These are phyloP conservation scores for Pleurotus djamor DNA, from an alignment of 768 basidiomycete species.

Conservation along the genomic window DNA sequence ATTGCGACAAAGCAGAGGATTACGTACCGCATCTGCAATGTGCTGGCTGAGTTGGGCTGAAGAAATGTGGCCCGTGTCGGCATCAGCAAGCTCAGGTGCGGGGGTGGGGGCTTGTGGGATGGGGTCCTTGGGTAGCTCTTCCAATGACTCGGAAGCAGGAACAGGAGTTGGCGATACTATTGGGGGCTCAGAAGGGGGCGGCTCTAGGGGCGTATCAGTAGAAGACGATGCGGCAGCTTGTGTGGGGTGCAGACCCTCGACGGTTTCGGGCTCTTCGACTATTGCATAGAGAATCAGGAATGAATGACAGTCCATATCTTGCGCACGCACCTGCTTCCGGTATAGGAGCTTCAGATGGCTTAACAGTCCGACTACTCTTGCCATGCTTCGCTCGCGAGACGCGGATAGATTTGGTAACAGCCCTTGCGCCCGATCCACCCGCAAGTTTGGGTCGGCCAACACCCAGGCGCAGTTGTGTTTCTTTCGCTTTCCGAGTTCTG, in stretches of 20 bases:
- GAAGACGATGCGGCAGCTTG: too few species aligned
- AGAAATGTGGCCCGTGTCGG: conserved; percentile 2
- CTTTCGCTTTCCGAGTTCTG: conserved; percentile 70
- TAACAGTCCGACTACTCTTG: conserved; percentile 48
- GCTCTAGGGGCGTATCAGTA: too few species aligned
- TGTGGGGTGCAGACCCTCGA: too few species aligned
- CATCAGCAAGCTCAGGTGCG: too few species aligned
- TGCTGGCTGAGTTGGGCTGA: conserved; percentile 21
- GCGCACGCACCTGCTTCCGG: conserved; percentile 45
- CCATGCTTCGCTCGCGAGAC: conserved; percentile 46
- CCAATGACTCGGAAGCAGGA: neutral
- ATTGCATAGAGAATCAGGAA: neutral
- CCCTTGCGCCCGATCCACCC: conserved; percentile 66
- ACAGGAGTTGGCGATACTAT: neutral
- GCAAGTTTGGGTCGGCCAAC: conserved; percentile 67
- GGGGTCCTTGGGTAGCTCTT: neutral
- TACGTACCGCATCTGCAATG: conserved; percentile 31
- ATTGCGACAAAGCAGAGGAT: neutral
- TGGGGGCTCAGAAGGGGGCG: too few species aligned
- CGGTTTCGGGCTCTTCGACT: neutral
- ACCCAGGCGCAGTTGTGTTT: conserved; percentile 66
- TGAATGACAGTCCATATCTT: neutral
- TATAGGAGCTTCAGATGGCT: conserved; percentile 56
- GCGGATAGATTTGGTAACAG: conserved; percentile 58
- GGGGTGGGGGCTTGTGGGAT: neutral